A percentile compares a stretch with the other conserved stretches of the same genome.
Conservation (phyloP, 2,329 filamentous ascomycete genomes). For the Alternaria longipes region DNA sequence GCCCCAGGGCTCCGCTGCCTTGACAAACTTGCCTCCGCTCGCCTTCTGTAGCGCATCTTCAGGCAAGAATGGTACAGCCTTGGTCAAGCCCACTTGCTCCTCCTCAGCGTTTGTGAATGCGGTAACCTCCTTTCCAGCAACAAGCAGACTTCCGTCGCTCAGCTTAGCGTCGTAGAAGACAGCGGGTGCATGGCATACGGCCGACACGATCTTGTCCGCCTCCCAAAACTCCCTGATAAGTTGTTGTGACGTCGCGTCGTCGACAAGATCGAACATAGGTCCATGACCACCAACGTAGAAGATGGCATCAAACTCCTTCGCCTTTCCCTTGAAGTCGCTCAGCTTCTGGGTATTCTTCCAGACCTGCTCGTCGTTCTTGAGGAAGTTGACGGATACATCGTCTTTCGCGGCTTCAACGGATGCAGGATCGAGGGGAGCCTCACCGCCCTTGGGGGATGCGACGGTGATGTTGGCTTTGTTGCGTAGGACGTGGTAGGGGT, state of each 20-base stretch:
- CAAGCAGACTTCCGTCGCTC: constrained; percentile 61
- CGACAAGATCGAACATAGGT: constrained; percentile 73
- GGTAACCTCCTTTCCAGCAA: constrained; percentile 67
- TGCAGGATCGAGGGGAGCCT: constrained; percentile 49
- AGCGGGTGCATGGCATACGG: constrained; percentile 75
- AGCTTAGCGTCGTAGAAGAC: constrained; percentile 67
- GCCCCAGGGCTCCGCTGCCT: constrained; percentile 61
- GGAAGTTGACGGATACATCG: constrained; percentile 54
- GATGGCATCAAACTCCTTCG: constrained; percentile 68
- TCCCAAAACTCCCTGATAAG: constrained; percentile 70
- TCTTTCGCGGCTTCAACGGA: constrained; percentile 56
- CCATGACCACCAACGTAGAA: constrained; percentile 69
- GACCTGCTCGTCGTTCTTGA: constrained; percentile 63
- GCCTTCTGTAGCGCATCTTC: constrained; percentile 63
- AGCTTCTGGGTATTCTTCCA: constrained; percentile 72
- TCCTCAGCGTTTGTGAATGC: constrained; percentile 69
- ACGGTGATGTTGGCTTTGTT: constrained; percentile 51
- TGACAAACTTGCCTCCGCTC: constrained; percentile 64
- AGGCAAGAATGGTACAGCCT: constrained; percentile 68
- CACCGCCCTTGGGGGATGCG: constrained; percentile 53
- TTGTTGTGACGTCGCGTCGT: constrained; percentile 64
- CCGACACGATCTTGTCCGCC: constrained; percentile 69
- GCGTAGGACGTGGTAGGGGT: constrained; percentile 52
- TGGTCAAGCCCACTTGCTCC: constrained; percentile 53
- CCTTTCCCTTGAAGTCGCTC: constrained; percentile 63